Evolutionary conservation across 2,329 filamentous ascomycete genomes (phyloP).

Genomic region (Daldinia sp.): DNA sequence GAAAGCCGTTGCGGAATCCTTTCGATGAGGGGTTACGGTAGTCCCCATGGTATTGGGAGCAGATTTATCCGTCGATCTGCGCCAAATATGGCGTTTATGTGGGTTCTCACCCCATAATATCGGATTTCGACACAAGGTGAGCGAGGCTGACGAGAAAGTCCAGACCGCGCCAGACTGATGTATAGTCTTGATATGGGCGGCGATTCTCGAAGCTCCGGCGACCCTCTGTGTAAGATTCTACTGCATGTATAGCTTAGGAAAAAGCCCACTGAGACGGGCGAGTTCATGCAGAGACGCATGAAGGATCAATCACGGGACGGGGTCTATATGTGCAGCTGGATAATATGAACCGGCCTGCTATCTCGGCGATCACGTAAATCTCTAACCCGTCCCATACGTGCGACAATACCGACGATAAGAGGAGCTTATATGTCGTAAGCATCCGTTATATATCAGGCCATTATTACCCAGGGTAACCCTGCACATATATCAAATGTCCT

Average conservation of each 20-base stretch:
- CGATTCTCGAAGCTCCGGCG: conserved; percentile 10
- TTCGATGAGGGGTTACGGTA: conserved; percentile 26
- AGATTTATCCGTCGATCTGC: conserved; percentile 29
- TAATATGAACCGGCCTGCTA: conserved; percentile 14
- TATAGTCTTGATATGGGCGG: conserved; percentile 4
- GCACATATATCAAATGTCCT: too few relatives aligned
- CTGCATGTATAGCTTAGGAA: background rate
- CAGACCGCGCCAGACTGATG: conserved; percentile 20
- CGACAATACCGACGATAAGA: conserved; percentile 12
- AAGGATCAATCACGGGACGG: conserved; percentile 35
- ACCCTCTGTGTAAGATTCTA: background rate
- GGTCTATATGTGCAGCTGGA: conserved; percentile 10
- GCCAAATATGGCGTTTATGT: conserved; percentile 22
- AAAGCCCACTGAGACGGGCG: background rate
- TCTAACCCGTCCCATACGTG: background rate
- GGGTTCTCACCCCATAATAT: conserved; percentile 27
- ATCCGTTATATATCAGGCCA: background rate
- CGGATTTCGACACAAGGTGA: conserved; percentile 9
- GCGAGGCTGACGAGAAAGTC: conserved; percentile 23
- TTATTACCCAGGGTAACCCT: conserved; percentile 6
- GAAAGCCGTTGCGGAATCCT: conserved; percentile 13
- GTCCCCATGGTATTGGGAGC: conserved; percentile 11
- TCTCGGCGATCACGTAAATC: conserved; percentile 3
- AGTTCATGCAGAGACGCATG: conserved; percentile 32
- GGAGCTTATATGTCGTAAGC: conserved; percentile 5